Percentiles rank a stretch among this genome's conserved stretches.
These are phyloP conservation scores for Cryptosporidium sp. DNA, from an alignment of 169 alveolate genomes.

Conservation along the genomic window DNA sequence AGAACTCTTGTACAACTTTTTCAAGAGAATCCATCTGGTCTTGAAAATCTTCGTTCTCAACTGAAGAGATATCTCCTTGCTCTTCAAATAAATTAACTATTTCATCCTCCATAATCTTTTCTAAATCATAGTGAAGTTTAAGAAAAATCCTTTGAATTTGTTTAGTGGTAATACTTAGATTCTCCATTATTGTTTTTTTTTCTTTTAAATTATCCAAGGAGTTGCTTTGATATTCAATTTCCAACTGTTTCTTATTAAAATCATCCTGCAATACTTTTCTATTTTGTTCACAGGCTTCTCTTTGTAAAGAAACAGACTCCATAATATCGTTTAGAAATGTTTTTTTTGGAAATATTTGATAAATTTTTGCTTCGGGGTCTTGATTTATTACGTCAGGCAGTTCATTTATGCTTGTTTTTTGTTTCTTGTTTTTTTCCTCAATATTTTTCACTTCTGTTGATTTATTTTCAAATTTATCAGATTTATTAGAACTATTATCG, in stretches of 20 bases:
- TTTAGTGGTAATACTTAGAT: slow-evolving; percentile 4
- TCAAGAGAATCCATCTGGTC: slow-evolving; percentile 18
- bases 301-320: slow-evolving; percentile 15
- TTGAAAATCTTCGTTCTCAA: background rate
- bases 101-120: slow-evolving; percentile 17
- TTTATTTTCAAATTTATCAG: background rate
- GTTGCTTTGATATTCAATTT: background rate
- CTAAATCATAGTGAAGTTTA: slow-evolving; percentile 12
- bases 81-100: slow-evolving; percentile 13
- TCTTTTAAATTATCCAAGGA: background rate
- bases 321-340: background rate
- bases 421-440: slow-evolving; percentile 6
- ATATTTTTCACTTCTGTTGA: background rate
- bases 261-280: background rate
- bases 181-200: background rate
- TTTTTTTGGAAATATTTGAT: background rate
- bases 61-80: background rate
- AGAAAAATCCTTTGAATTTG: slow-evolving; percentile 9
- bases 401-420: background rate
- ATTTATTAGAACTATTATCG: background rate
- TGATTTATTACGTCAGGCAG: background rate
- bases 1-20: slow-evolving; percentile 8
- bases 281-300: background rate
- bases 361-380: background rate
- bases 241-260: background rate